Evolutionary conservation across 805 yeast species (phyloP), one percentile per base, ranked within the genome.

Genomic region (Candida dajiaensis): DNA sequence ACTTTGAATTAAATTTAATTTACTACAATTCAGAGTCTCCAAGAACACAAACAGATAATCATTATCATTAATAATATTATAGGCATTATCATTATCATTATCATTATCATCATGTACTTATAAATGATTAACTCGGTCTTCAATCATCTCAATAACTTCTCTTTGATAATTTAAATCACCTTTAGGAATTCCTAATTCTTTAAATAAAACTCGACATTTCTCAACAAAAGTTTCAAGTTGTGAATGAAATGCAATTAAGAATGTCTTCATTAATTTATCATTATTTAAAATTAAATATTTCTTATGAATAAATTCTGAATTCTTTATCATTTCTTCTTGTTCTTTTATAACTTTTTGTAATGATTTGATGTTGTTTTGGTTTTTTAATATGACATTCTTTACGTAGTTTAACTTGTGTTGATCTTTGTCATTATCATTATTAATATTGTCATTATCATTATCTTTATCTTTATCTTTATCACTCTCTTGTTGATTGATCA

Each of bases 21-120:
- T n/a, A n/a, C n/a, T n/a, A 53, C 60, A 55, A 39, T 50, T 51
- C 61, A 54, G 61, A 50, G 63, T 57, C 63, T 58, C 63, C 63
- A 59, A 54, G 58, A 45, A 43, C 59, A 59, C 63, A 42, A 26
- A 59, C 62, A 59, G 49, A 7, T 19, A 20, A 9, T 25, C 11
- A 25, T 25, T 10, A 25, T 25, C 28, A 10, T 25, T 25, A 25
- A 13, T 25, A 10, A 25, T 25, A n/a, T n/a, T n/a, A n/a, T 25
- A 25, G 25, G 8, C 25, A 22, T 22, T 25, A 25, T 8, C 28
- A 25, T 25, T 25, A 25, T 8, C 12, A 8, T 25, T 25, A 25
- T 8, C 28, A 25, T 8, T 25, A 25, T 8, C 12, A 25, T 25
- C 13, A 25, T 22, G 23, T 22, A 22, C 8, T 22, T 22, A 11